Evolutionary conservation across 176 grass and related monocot genomes (phyloP).

Genomic region (Cenchrus fungigraminus): DNA sequence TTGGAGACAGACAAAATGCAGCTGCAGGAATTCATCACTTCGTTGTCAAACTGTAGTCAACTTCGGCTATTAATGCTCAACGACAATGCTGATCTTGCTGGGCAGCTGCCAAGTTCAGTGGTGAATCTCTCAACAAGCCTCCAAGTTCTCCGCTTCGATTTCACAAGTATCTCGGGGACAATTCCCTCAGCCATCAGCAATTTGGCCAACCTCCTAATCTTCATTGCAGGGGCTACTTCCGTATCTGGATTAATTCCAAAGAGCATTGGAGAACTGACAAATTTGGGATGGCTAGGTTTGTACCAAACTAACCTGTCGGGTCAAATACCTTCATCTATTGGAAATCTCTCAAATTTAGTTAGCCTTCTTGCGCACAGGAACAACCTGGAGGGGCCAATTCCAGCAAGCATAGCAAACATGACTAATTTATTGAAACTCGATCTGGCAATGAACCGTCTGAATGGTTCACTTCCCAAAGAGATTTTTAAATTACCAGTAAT

Average conservation of each 20-base stretch:
- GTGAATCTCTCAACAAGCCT: too few species aligned
- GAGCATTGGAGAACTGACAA: not conserved
- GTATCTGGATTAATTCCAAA: not conserved
- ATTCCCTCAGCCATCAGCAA: conserved; percentile 5
- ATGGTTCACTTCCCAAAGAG: not conserved
- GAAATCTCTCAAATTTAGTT: conserved; percentile 14
- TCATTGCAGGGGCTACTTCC: not conserved
- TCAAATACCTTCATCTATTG: conserved; percentile 17
- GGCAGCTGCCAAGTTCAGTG: too few species aligned
- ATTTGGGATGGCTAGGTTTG: not conserved
- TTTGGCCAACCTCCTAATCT: not conserved
- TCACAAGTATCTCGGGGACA: too few species aligned
- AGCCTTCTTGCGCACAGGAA: not conserved
- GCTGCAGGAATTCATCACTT: too few species aligned
- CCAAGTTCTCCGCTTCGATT: too few species aligned
- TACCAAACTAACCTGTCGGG: not conserved
- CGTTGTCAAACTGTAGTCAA: too few species aligned
- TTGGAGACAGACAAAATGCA: too few species aligned
- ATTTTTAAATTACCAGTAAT: not conserved
- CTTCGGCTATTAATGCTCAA: too few species aligned
- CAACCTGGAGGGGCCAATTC: conserved; percentile 4
- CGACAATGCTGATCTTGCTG: too few species aligned
- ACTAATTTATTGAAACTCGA: not conserved
- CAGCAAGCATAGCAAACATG: not conserved
- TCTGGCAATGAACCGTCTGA: not conserved